phyloP scores from a whole-genome alignment of 2,329 filamentous ascomycete species.

The Kalaharituber pfeilii region DNA sequence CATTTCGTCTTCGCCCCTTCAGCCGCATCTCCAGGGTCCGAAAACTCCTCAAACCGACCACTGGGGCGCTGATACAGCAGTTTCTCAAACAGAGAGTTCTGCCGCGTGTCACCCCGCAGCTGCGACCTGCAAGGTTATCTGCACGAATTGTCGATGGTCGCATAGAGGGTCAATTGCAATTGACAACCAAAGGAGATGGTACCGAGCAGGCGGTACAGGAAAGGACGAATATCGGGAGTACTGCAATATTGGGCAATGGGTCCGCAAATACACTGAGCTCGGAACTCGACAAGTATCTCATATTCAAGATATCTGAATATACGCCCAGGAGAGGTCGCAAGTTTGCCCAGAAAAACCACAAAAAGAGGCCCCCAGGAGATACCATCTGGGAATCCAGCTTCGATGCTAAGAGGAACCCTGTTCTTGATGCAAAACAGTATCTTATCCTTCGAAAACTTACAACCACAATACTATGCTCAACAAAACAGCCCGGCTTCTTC shows the following conservation, averaged over 20 bases:
- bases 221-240: neutral
- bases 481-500: neutral
- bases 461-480: neutral
- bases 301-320: neutral
- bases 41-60: neutral
- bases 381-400: neutral
- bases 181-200: neutral
- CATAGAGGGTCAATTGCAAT: neutral
- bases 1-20: neutral
- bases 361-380: neutral
- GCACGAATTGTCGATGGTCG: neutral
- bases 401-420: neutral
- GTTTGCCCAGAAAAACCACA: too few relatives aligned
- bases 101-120: neutral
- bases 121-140: neutral
- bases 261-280: neutral
- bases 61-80: neutral
- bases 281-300: neutral
- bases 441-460: neutral
- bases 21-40: neutral
- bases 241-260: neutral
- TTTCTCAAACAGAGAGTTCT: neutral
- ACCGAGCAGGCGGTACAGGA: neutral
- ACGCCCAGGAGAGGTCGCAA: too few relatives aligned
- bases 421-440: neutral